Evolutionary conservation across 2,329 filamentous ascomycete species (phyloP), one percentile per base, ranked within the genome.

Genomic region (Dactylellina leptospora): DNA sequence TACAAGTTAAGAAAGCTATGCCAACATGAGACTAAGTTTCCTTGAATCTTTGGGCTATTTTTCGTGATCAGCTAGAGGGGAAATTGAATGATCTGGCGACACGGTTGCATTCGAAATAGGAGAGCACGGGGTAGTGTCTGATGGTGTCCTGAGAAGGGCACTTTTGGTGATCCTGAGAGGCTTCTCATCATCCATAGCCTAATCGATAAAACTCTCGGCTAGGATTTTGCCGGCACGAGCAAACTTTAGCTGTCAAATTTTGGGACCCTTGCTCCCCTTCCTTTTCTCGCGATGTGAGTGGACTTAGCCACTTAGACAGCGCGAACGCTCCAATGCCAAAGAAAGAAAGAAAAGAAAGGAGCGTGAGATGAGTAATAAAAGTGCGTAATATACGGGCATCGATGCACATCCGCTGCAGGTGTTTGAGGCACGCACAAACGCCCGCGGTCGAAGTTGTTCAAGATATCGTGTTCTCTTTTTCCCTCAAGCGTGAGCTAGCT

Each of bases 361-460:
- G 28, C 25, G 68, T 72, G 59, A 64, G 68, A 72, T 72, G 59
- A 72, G 68, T 72, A 72, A 72, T 72, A 72, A 27, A 30, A 38
- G 53, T 60, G 54, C 45, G 68, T 72, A 64, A 72, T 72, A 72
- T 64, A 64, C 64, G 13, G 54, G 40, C 60, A 58, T 58, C 61
- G 22, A 33, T 53, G 38, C 53, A 45, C 38, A 58, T 36, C 45
- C 30, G 51, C 51, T 63, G 58, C 20, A 30, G 42, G 50, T 50
- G 51, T 22, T 33, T 33, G 30, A 45, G 55, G 27, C 60, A 54
- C 28, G 25, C 50, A 38, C 50, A 27, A 27, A 42, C 36, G 23
- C 11, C 27, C 44, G 27, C 30, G 8, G 2, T 20, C 25, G 16
- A 64, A 16, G 20, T 10, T 48, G 36, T 22, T 13, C 44, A 28